A percentile compares a stretch with the other conserved stretches of the same genome.
These are phyloP conservation scores for Fusarium nisikadoi DNA, from an alignment of 2,329 filamentous ascomycete species.

Conservation along the genomic window DNA sequence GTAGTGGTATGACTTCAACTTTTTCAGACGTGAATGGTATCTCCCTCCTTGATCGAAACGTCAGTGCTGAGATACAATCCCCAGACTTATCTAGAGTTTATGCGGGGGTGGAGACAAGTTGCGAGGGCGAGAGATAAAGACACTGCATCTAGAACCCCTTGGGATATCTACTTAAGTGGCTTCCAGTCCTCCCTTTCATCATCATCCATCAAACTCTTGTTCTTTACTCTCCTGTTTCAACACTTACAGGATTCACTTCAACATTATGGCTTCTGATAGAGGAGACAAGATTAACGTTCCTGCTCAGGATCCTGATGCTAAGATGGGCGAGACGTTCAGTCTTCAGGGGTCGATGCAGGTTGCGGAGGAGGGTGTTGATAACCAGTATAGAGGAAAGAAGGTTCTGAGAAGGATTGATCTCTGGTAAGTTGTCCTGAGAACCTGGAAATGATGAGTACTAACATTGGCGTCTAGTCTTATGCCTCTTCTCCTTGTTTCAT, in stretches of 20 bases:
- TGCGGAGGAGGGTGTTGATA: constrained; percentile 14
- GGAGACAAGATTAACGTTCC: constrained; percentile 2
- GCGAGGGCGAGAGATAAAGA: neutral
- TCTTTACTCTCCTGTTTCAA: neutral
- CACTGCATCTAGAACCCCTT: neutral
- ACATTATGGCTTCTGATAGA: constrained; percentile 14
- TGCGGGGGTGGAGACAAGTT: constrained; percentile 25
- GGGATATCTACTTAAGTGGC: constrained; percentile 10
- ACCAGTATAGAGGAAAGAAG: neutral
- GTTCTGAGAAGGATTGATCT: constrained; percentile 31
- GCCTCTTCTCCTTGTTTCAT: constrained; percentile 36
- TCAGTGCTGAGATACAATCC: neutral
- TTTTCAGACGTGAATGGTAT: neutral
- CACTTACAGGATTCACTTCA: neutral
- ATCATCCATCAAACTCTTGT: neutral
- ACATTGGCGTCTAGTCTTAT: constrained; percentile 12
- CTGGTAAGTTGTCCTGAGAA: neutral
- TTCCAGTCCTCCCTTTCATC: neutral
- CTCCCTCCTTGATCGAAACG: neutral
- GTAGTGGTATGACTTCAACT: neutral
- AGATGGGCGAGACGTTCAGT: constrained; percentile 29
- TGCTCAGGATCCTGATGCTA: constrained; percentile 5
- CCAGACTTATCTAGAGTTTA: constrained; percentile 4
- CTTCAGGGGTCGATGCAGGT: constrained; percentile 20
- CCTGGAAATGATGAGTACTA: neutral